Base-by-base conservation (phyloP, 768 basidiomycete genomes). In the Boletus reticuloceps region DNA sequence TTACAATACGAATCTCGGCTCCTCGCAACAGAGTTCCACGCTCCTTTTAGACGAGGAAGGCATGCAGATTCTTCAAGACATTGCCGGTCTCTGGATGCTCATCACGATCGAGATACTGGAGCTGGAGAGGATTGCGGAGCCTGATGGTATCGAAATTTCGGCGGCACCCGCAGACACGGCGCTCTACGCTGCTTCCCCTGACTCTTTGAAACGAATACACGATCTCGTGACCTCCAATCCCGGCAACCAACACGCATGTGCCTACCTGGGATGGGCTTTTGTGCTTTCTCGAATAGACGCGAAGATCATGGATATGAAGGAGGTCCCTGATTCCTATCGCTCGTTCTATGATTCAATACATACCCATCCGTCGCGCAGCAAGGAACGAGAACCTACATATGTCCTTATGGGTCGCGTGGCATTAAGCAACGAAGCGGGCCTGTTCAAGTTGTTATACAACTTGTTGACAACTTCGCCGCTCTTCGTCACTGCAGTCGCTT, bases 261-360 rank as follows among this genome's bases (percentile, higher is more conserved):
- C 86, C 5, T 88, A 89, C 61, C 75, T 94, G 7, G 86, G 85
- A 0, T 98, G 95, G 95, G 79, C 93, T 0, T 91, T 86, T 64
- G 82, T 94, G 1, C 79, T 96, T 5, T 86, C 85, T 12, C 79
- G 84, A 32, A 66, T 90, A n/a, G 67, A 75, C 19, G 65, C 74
- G 13, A 75, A 77, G 49, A 81, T 78, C 1, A 51, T 61, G n/a
- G 70, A 79, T 46, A 60, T 76, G 63, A 75, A 79, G 59, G 78
- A 82, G 55, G 68, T 86, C 34, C 84, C 85, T 19, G 68, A 77
- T 16, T 64, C 79, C 14, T 88, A 85, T 68, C 75, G 72, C 29
- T 55, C 72, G 4, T 83, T 90, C 69, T 77, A 87, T 66, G 76
- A 82, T 34, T 72, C 74, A 38, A 72, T 84, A 44, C 70, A 81